phyloP scores from a whole-genome alignment of 306 rosid species.

The Abrus precatorius region DNA sequence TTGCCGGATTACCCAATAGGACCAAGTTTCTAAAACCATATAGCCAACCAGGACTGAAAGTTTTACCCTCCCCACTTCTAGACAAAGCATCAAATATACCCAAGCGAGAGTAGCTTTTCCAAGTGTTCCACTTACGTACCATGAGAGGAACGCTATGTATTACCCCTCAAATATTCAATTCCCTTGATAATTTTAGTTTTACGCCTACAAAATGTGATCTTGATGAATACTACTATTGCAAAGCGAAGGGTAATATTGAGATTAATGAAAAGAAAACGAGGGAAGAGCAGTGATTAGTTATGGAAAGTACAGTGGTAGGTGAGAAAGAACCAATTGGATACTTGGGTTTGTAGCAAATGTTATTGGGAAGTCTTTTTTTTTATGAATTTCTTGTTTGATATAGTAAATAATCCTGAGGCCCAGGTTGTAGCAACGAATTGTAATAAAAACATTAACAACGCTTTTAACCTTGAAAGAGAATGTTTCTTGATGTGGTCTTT shows the following conservation, averaged over 20 bases:
- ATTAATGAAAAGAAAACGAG: background rate
- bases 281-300: background rate
- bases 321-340: background rate
- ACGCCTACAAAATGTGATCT: background rate
- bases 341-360: background rate
- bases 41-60: background rate
- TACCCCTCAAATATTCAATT: background rate
- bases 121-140: background rate
- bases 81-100: background rate
- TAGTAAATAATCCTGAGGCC: background rate
- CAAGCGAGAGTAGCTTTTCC: background rate
- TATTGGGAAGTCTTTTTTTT: background rate
- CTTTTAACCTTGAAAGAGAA: constrained; percentile 31
- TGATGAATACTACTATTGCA: background rate
- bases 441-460: background rate
- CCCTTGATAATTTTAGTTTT: background rate
- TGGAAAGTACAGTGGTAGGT: constrained; percentile 11
- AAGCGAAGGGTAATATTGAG: background rate
- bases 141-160: background rate
- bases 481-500: constrained; percentile 28
- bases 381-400: background rate
- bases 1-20: background rate
- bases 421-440: constrained; percentile 18
- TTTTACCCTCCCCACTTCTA: background rate
- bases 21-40: background rate